A percentile compares a stretch with the other conserved stretches of the same genome.
These are phyloP conservation scores for Wallacemonas sp. DNA, from an alignment of 208 protist species.

Conservation along the genomic window DNA sequence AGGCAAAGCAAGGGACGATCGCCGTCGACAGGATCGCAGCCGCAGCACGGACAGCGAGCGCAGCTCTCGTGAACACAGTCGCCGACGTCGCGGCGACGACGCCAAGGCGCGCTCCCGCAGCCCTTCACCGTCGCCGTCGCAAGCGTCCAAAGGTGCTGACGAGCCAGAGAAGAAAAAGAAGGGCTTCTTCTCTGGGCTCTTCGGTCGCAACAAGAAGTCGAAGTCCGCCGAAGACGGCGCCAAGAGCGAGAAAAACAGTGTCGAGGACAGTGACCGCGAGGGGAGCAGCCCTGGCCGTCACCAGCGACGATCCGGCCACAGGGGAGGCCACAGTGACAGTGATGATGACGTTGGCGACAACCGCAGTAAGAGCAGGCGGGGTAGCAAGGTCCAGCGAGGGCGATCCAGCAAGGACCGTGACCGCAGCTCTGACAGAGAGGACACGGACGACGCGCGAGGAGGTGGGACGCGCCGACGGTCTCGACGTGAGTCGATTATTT, in stretches of 20 bases:
- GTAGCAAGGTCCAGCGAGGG: neutral
- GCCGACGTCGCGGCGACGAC: neutral
- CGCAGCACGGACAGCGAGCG: neutral
- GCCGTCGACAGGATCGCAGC: neutral
- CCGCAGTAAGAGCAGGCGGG: too few relatives aligned
- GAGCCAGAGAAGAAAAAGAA: conserved; percentile 13
- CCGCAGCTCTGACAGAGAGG: neutral
- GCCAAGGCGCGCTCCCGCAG: neutral
- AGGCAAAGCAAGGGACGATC: neutral
- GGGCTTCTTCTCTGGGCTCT: conserved; percentile 3
- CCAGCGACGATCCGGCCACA: neutral
- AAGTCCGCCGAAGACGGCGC: neutral
- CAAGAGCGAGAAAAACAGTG: neutral
- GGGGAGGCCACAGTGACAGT: neutral
- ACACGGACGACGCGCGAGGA: neutral
- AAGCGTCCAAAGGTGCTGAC: neutral
- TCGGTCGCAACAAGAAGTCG: neutral
- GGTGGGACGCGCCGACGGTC: neutral
- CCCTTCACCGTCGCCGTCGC: neutral
- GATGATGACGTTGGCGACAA: neutral
- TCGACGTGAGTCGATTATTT: conserved; percentile 1
- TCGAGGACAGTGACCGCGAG: neutral
- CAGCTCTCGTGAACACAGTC: neutral
- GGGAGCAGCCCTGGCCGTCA: neutral
- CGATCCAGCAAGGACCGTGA: neutral